These are phyloP conservation scores for Verbena officinalis DNA, from an alignment of 257 asterid genomes.

Conservation along the genomic window DNA sequence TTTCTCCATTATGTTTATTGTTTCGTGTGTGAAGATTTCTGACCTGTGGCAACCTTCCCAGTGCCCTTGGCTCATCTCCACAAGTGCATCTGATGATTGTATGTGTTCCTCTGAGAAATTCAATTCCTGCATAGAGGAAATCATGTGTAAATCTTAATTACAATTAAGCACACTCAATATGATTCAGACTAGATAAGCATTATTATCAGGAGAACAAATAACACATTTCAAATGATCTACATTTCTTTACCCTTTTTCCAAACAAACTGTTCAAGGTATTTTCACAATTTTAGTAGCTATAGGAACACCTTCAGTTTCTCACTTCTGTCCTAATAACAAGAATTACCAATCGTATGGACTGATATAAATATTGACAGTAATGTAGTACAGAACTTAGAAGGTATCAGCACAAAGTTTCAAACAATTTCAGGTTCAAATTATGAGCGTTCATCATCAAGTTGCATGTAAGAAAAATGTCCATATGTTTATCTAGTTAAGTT, in stretches of 20 bases:
- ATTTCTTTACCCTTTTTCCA: no score
- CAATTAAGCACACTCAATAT: not conserved
- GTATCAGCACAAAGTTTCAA: not conserved
- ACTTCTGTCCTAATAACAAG: no score
- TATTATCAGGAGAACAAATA: not conserved
- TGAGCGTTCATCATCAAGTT: no score
- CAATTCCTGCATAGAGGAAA: conserved; percentile 66
- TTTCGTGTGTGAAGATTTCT: conserved; percentile 76
- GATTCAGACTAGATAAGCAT: no score
- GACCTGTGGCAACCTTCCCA: conserved; percentile 96
- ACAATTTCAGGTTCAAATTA: conserved; percentile 2
- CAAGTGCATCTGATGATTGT: conserved; percentile 75
- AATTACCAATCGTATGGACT: no score
- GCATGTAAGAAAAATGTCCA: not conserved
- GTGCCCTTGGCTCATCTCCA: conserved; percentile 92
- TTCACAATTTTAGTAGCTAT: no score
- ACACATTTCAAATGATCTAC: not conserved
- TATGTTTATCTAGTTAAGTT: not conserved
- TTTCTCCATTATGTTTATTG: conserved; percentile 70
- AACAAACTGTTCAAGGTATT: no score
- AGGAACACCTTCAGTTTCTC: no score
- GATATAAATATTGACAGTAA: no score
- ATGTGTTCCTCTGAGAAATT: conserved; percentile 77
- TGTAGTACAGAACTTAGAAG: no score
- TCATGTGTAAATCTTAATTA: conserved; percentile 1